These are phyloP conservation scores for Lactarius evosmus DNA, from an alignment of 768 basidiomycete species.

Conservation along the genomic window DNA sequence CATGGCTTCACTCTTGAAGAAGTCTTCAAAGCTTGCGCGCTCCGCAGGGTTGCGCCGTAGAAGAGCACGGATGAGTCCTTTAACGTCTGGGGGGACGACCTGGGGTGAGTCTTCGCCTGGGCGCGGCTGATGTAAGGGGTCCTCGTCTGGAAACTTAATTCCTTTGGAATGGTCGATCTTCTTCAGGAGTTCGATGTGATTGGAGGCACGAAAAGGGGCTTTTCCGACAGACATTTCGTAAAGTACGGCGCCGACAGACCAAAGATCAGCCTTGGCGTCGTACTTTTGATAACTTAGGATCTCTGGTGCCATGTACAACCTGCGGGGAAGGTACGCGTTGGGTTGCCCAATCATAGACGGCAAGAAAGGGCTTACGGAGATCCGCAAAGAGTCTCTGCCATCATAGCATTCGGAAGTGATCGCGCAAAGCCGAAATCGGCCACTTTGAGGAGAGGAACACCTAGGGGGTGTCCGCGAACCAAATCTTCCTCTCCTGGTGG, in stretches of 20 bases:
- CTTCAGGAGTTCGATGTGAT: slow-evolving; percentile 92
- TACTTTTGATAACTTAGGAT: slow-evolving; percentile 97
- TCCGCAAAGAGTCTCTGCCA: slow-evolving; percentile 97
- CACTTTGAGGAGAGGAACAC: slow-evolving; percentile 92
- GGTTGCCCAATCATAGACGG: no score
- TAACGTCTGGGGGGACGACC: slow-evolving; percentile 76
- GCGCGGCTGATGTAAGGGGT: slow-evolving; percentile 49
- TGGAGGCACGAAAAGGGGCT: slow-evolving; percentile 92
- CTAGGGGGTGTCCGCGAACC: slow-evolving; percentile 83
- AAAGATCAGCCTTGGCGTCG: slow-evolving; percentile 95
- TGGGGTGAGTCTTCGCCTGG: slow-evolving; percentile 46
- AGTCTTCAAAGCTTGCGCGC: slow-evolving; percentile 86
- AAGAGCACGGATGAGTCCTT: slow-evolving; percentile 79
- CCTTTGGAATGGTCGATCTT: slow-evolving; percentile 91
- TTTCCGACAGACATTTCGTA: slow-evolving; percentile 94
- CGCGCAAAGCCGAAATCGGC: slow-evolving; percentile 99
- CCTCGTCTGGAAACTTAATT: slow-evolving; percentile 93
- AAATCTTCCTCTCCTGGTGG: slow-evolving; percentile 78
- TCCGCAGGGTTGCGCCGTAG: slow-evolving; percentile 82
- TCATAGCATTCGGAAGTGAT: slow-evolving; percentile 83
- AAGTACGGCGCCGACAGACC: slow-evolving; percentile 96
- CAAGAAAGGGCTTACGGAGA: slow-evolving; percentile 67
- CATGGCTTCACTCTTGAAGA: slow-evolving; percentile 79
- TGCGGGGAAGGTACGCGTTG: slow-evolving; percentile 32
- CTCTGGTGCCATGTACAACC: slow-evolving; percentile 98